Base-by-base conservation (phyloP, 305 asterid genomes). In the Striga hermonthica region DNA sequence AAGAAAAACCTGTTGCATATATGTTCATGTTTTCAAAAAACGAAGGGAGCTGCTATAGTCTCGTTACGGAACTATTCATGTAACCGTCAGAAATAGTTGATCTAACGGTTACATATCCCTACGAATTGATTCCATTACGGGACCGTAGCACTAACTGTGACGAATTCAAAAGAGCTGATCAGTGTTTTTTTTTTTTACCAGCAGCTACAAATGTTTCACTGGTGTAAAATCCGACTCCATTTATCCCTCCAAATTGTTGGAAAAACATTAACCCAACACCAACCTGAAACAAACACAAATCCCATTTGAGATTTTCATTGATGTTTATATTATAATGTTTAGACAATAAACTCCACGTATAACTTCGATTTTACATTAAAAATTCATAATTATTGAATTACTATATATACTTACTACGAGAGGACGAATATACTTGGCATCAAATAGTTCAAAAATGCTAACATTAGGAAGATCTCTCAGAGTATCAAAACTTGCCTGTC, bases 191-290 rank as follows among this genome's bases (percentile, higher is more conserved):
- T n/a, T n/a, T n/a, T n/a, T 50, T 81, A 85, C 95, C 95, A 4
- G 95, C 93, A 40, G 86, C 74, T 13, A 75, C 86, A 79, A 91
- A 89, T 11, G 88, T 88, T 80, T 89, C 80, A 58, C 82, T 84
- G 13, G 95, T 83, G 43, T 89, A 91, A 86, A 91, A 91, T 34
- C 90, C 76, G 34, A 91, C 75, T 36, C 98, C 96, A 54, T 91
- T 91, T 68, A 89, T 86, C 49, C 98, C 96, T 44, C 85, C 82
- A 45, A 83, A 73, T 64, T 91, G 96, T 77, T 91, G 98, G 77
- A 81, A 85, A 28, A 84, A 77, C 98, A 91, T 91, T 67, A 91
- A 66, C 54, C 95, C 96, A 15, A 88, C 89, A 60, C 95, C 96
- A 68, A 88, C 77, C 96, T 86, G 63, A 5, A 54, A 38, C 28